Evolutionary conservation across 179 eudicot species (phyloP).

Genomic region (Vitellaria paradoxa): DNA sequence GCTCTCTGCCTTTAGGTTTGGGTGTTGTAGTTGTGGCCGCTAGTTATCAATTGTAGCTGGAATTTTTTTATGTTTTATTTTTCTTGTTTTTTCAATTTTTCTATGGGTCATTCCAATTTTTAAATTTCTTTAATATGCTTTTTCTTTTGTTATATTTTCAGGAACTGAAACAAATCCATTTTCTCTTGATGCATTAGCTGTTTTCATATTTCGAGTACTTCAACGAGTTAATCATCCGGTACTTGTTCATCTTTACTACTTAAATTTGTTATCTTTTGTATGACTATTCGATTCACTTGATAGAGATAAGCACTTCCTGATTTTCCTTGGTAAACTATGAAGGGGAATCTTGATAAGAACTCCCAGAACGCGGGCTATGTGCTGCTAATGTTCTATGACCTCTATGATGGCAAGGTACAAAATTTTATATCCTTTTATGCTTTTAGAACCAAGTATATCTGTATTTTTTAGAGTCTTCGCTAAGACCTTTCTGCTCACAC

Average conservation of each 20-base stretch:
- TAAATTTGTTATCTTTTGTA: conserved; percentile 2
- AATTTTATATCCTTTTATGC: conserved; percentile 5
- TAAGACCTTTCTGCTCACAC: neutral
- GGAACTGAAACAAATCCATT: conserved; percentile 90
- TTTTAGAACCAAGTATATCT: neutral
- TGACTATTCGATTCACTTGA: neutral
- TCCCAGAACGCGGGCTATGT: conserved; percentile 88
- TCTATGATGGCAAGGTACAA: conserved; percentile 87
- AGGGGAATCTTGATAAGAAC: conserved; percentile 95
- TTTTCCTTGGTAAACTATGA: conserved; percentile 18
- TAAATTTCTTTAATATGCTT: neutral
- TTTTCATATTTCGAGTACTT: conserved; percentile 82
- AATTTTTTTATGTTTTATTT: neutral
- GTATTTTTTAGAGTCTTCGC: neutral
- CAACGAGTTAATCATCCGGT: conserved; percentile 94
- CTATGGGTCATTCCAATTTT: neutral
- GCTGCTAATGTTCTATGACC: conserved; percentile 86
- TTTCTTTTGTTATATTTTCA: conserved; percentile 27
- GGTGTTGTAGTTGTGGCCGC: neutral
- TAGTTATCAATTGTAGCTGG: neutral
- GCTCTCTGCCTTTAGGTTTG: neutral
- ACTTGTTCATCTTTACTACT: conserved; percentile 15
- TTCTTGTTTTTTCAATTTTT: neutral
- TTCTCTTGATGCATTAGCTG: conserved; percentile 86
- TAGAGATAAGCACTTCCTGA: neutral